A percentile compares a stretch with the other conserved stretches of the same genome.
Conservation (phyloP, 2,329 filamentous ascomycete genomes). For the Davidsoniella eucalypti region DNA sequence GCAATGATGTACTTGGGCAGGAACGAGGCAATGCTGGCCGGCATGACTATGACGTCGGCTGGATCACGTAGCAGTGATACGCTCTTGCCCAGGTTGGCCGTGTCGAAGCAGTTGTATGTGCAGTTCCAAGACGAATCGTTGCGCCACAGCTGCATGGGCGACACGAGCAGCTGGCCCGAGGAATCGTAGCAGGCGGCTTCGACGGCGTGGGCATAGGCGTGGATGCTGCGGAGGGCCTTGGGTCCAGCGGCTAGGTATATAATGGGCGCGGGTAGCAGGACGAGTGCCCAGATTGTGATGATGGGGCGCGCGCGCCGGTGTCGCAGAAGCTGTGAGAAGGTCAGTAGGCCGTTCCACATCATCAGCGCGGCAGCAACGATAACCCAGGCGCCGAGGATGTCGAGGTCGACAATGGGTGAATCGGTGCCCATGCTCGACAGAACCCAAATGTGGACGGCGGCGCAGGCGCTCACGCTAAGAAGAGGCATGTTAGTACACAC, state of each 20-base stretch:
- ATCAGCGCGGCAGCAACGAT: conserved; percentile 8
- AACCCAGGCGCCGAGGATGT: conserved; percentile 11
- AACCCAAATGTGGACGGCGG: conserved; percentile 11
- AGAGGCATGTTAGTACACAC: background rate
- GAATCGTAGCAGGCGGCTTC: conserved; percentile 10
- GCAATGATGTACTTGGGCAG: conserved; percentile 11
- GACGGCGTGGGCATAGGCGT: conserved; percentile 9
- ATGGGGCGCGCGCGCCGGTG: conserved; percentile 12
- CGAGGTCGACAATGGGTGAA: conserved; percentile 8
- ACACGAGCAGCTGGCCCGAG: conserved; percentile 5
- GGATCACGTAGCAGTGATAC: conserved; percentile 8
- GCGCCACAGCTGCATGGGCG: conserved; percentile 11
- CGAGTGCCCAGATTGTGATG: conserved; percentile 8
- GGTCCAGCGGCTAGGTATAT: conserved; percentile 9
- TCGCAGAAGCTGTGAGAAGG: conserved; percentile 10
- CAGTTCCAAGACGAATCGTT: conserved; percentile 13
- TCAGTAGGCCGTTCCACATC: conserved; percentile 12
- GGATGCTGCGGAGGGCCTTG: conserved; percentile 11
- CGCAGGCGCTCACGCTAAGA: background rate
- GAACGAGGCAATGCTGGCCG: conserved; percentile 9
- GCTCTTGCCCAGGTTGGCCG: background rate
- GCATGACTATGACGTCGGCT: conserved; percentile 9
- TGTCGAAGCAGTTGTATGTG: conserved; percentile 11
- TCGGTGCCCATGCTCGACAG: conserved; percentile 9
- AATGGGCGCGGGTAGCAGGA: conserved; percentile 11